phyloP scores from a whole-genome alignment of 345 rosid genomes.

The Psidium friedrichsthalianum region DNA sequence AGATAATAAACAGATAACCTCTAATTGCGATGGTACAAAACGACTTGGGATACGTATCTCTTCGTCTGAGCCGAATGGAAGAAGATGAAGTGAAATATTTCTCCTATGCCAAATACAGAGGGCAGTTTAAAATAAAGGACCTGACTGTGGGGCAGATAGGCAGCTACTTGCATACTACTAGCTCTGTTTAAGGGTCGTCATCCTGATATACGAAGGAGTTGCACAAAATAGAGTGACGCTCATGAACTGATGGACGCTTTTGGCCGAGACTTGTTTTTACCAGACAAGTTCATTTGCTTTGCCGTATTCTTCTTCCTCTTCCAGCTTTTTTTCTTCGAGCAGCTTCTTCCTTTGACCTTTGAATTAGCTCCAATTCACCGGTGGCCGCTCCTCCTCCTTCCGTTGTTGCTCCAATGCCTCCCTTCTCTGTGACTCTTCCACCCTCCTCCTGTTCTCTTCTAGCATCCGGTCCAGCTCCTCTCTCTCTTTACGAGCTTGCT shows the following conservation, averaged over 20 bases:
- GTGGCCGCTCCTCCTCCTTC: constrained; percentile 71
- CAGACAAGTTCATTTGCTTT: constrained; percentile 20
- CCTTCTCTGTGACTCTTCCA: constrained; percentile 75
- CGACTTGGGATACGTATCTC: background rate
- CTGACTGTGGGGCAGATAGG: background rate
- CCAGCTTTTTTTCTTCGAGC: constrained; percentile 55
- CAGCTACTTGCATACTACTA: background rate
- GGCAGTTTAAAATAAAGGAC: background rate
- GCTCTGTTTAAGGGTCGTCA: background rate
- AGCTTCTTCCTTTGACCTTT: constrained; percentile 74
- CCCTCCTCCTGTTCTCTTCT: constrained; percentile 75
- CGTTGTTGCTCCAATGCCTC: constrained; percentile 75
- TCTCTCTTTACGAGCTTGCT: constrained; percentile 71
- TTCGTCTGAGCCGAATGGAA: background rate
- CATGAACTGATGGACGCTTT: constrained; percentile 33
- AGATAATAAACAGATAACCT: background rate
- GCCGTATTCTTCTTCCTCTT: constrained; percentile 65
- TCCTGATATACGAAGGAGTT: background rate
- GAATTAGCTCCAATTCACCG: constrained; percentile 69
- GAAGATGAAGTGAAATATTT: background rate
- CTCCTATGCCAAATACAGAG: background rate
- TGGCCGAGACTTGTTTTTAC: constrained; percentile 38
- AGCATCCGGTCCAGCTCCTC: constrained; percentile 86
- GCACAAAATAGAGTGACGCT: background rate
- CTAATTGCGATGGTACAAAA: background rate